Evolutionary conservation across 208 protist species (phyloP).

Genomic region (Kentomonas sorsogonicus): DNA sequence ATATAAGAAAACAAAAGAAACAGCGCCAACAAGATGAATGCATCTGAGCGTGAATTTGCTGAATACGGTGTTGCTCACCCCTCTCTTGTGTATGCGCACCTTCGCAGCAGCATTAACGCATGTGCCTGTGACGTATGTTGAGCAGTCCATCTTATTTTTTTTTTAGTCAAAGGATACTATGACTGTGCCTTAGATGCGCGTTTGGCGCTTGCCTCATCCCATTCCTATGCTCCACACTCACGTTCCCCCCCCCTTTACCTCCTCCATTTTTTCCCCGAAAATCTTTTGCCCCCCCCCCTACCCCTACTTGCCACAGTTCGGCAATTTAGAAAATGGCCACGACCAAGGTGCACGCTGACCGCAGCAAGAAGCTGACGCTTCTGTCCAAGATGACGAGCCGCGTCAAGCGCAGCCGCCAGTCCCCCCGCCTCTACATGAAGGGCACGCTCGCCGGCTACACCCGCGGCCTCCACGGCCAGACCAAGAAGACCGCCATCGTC

Average conservation of each 20-base stretch:
- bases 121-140: too few relatives aligned
- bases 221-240: too few relatives aligned
- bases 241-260: slow-evolving; percentile 4
- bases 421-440: slow-evolving; percentile 91
- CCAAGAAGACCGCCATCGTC: slow-evolving; percentile 92
- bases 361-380: slow-evolving; percentile 90
- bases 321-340: slow-evolving; percentile 49
- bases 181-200: too few relatives aligned
- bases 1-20: too few relatives aligned
- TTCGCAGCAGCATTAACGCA: too few relatives aligned
- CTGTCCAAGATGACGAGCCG: slow-evolving; percentile 79
- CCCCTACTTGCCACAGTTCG: slow-evolving; percentile 6
- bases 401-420: slow-evolving; percentile 82
- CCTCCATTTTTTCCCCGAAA: slow-evolving; percentile 3
- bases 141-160: slow-evolving; percentile 6
- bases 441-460: slow-evolving; percentile 87
- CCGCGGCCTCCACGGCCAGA: slow-evolving; percentile 90
- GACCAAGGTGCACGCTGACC: slow-evolving; percentile 72
- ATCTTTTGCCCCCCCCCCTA: not conserved
- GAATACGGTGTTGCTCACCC: too few relatives aligned
- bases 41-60: too few relatives aligned
- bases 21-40: too few relatives aligned
- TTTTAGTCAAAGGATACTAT: too few relatives aligned
- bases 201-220: too few relatives aligned
- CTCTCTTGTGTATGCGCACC: too few relatives aligned